Evolutionary conservation across 106 monocot genomes (phyloP).

Genomic region (Triglochin maritima): DNA sequence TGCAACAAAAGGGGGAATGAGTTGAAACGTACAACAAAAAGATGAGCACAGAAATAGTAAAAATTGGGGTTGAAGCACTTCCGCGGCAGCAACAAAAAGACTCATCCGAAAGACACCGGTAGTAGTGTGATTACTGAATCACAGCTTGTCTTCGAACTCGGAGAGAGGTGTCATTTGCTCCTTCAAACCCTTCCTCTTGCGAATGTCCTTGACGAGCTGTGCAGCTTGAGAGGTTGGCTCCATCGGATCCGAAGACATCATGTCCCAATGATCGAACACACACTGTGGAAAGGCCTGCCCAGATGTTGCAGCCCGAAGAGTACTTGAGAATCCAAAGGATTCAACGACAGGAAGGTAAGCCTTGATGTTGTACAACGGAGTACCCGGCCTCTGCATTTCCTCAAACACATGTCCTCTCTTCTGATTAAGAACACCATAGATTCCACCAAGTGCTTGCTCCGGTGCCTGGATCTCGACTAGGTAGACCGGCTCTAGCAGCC

Average conservation of each 20-base stretch:
- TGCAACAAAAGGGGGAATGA: too few relatives aligned
- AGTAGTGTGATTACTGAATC: not conserved
- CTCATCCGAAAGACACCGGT: too few relatives aligned
- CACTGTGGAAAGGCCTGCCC: slow-evolving; percentile 39
- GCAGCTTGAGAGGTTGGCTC: slow-evolving; percentile 15
- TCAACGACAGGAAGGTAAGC: slow-evolving; percentile 38
- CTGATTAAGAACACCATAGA: slow-evolving; percentile 37
- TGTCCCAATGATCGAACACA: slow-evolving; percentile 46
- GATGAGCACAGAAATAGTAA: too few relatives aligned
- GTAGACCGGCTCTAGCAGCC: slow-evolving; percentile 29
- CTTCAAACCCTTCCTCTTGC: slow-evolving; percentile 40
- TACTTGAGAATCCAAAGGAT: slow-evolving; percentile 36
- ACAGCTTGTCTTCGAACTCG: slow-evolving; percentile 41
- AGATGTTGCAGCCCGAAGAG: slow-evolving; percentile 33
- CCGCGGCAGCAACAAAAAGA: too few relatives aligned
- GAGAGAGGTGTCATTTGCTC: slow-evolving; percentile 36
- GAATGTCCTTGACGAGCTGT: slow-evolving; percentile 21
- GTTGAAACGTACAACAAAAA: too few relatives aligned
- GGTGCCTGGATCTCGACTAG: slow-evolving; percentile 41
- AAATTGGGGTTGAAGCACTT: too few relatives aligned
- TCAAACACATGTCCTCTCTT: slow-evolving; percentile 33
- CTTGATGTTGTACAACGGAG: slow-evolving; percentile 41
- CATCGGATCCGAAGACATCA: slow-evolving; percentile 35
- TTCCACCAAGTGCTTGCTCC: slow-evolving; percentile 36
- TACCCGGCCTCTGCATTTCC: slow-evolving; percentile 33